Evolutionary conservation across 305 asterid genomes (phyloP).

Genomic region (Fraxinus baroniana): DNA sequence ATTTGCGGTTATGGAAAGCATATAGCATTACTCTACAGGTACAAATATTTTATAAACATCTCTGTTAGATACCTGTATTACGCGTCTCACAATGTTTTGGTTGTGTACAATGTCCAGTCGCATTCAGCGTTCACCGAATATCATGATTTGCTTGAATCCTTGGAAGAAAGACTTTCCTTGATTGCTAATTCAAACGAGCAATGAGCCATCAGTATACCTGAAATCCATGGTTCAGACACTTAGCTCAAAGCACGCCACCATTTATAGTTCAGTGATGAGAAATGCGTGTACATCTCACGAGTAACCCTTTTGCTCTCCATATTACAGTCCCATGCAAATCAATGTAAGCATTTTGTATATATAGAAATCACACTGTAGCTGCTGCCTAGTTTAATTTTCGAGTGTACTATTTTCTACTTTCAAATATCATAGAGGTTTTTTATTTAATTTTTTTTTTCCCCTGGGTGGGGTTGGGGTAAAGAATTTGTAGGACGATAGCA

Average conservation of each 20-base stretch:
- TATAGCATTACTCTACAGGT: constrained; percentile 85
- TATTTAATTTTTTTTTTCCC: too few species aligned
- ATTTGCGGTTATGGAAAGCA: constrained; percentile 85
- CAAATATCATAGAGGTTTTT: not conserved
- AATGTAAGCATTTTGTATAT: not conserved
- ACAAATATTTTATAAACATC: not conserved
- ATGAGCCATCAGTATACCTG: constrained; percentile 11
- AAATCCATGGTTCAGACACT: not conserved
- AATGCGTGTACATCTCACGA: not conserved
- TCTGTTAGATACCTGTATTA: not conserved
- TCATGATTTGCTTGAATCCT: constrained; percentile 45
- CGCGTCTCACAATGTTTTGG: not conserved
- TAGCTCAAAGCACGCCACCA: not conserved
- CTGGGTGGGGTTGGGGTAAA: not conserved
- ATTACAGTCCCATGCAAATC: not conserved
- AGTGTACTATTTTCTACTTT: not conserved
- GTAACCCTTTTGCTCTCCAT: not conserved
- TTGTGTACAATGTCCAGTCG: constrained; percentile 29
- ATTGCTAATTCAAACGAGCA: constrained; percentile 27
- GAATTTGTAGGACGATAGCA: not conserved
- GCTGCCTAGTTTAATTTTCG: not conserved
- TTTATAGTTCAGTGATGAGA: not conserved
- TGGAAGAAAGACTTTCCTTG: constrained; percentile 47
- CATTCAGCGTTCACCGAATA: constrained; percentile 43
- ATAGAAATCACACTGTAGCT: not conserved